A percentile compares a stretch with the other conserved stretches of the same genome.
These are phyloP conservation scores for Gynostemma pentaphyllum DNA, from an alignment of 306 rosid genomes.

Conservation along the genomic window DNA sequence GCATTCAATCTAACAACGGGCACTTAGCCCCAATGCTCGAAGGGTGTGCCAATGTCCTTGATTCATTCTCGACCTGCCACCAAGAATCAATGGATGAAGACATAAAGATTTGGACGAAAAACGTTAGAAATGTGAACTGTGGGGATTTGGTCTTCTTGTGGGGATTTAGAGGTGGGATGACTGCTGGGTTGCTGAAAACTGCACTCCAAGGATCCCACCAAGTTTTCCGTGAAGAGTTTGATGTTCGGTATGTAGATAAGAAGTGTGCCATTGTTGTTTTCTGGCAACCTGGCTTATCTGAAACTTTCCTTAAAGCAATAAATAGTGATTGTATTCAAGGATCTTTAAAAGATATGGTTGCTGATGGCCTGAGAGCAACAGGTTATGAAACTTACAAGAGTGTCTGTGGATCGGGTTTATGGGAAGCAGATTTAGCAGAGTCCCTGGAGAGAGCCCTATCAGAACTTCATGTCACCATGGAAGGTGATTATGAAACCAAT, in stretches of 20 bases:
- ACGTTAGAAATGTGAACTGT: constrained; percentile 34
- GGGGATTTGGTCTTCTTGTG: constrained; percentile 59
- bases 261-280: constrained; percentile 73
- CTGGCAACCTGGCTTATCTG: constrained; percentile 43
- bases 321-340: constrained; percentile 30
- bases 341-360: constrained; percentile 39
- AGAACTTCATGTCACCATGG: constrained; percentile 10
- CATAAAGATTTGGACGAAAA: constrained; percentile 41
- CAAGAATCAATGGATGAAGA: constrained; percentile 23
- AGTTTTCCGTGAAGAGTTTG: constrained; percentile 54
- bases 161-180: constrained; percentile 55
- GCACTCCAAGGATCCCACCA: constrained; percentile 36
- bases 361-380: constrained; percentile 54
- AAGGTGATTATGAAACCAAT: constrained; percentile 20
- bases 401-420: constrained; percentile 38
- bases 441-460: constrained; percentile 42
- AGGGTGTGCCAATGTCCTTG: constrained; percentile 29
- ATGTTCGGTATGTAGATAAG: constrained; percentile 55
- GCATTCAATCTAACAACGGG: constrained; percentile 15
- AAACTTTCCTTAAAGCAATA: constrained; percentile 31
- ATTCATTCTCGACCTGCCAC: constrained; percentile 15
- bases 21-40: constrained; percentile 28
- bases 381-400: constrained; percentile 44
- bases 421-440: constrained; percentile 60
- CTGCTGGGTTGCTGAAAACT: constrained; percentile 48